Evolutionary conservation across 139 green algal genomes (phyloP).

Genomic region (Tetraselmis chui): DNA sequence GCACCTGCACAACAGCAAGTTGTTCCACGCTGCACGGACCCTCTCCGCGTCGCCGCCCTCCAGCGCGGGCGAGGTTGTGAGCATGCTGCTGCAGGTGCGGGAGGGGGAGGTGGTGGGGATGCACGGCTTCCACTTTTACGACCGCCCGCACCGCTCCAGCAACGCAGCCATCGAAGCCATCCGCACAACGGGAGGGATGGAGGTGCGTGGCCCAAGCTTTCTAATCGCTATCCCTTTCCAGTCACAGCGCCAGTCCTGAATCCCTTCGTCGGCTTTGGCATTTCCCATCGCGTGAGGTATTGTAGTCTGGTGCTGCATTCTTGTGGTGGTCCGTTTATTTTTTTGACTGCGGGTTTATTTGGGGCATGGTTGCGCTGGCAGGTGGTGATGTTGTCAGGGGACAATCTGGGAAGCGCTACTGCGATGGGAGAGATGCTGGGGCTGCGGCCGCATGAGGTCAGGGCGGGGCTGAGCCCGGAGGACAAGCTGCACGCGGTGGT

Average conservation of each 20-base stretch:
- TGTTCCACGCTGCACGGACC: not conserved
- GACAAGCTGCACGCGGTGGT: constrained; percentile 57
- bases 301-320: too few relatives aligned
- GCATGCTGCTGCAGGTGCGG: not conserved
- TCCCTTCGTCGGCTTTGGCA: too few relatives aligned
- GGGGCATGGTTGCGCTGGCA: too few relatives aligned
- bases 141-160: not conserved
- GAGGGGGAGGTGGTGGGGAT: not conserved
- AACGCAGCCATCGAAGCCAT: not conserved
- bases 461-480: constrained; percentile 58
- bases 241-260: too few relatives aligned
- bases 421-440: constrained; percentile 48
- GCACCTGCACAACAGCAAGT: not conserved
- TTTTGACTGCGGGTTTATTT: too few relatives aligned
- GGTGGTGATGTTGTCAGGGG: constrained; percentile 58
- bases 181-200: too few relatives aligned
- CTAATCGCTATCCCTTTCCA: too few relatives aligned
- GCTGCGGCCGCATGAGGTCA: constrained; percentile 36
- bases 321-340: too few relatives aligned
- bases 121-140: not conserved
- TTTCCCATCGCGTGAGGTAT: too few relatives aligned
- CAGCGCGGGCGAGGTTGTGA: not conserved
- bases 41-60: not conserved
- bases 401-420: constrained; percentile 50
- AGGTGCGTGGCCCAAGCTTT: too few relatives aligned